Percentiles rank a stretch among this genome's conserved stretches.
Evolutionary conservation across 2,329 filamentous ascomycete species (phyloP).

Genomic region (Blastomyces percursus): DNA sequence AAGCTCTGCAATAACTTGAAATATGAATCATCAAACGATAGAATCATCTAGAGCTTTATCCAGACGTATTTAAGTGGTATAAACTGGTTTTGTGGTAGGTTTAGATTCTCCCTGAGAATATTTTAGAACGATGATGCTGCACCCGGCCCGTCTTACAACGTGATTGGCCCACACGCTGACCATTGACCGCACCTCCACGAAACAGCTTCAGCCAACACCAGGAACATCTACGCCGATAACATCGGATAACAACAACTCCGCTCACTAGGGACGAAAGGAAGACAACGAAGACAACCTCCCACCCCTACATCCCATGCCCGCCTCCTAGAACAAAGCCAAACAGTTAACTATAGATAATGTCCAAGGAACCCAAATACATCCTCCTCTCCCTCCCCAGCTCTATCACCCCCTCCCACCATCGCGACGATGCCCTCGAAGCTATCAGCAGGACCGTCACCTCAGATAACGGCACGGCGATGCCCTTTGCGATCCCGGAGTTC

Average conservation of each 20-base stretch:
- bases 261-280: background rate
- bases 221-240: background rate
- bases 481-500: conserved; percentile 82
- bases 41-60: background rate
- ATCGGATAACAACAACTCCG: background rate
- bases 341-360: conserved; percentile 26
- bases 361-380: conserved; percentile 55
- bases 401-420: conserved; percentile 69
- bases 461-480: conserved; percentile 63
- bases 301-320: background rate
- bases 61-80: background rate
- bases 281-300: no score
- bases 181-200: background rate
- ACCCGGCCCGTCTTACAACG: background rate
- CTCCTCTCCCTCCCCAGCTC: conserved; percentile 83
- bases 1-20: background rate
- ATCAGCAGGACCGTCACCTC: conserved; percentile 60
- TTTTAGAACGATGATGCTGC: no score
- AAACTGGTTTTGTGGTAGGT: background rate
- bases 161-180: background rate
- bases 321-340: background rate
- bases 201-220: background rate
- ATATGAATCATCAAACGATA: background rate
- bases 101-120: background rate
- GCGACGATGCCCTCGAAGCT: conserved; percentile 68